Evolutionary conservation across 805 yeast genomes (phyloP), one percentile per base, ranked within the genome.

Genomic region (Suhomyces emberorum): DNA sequence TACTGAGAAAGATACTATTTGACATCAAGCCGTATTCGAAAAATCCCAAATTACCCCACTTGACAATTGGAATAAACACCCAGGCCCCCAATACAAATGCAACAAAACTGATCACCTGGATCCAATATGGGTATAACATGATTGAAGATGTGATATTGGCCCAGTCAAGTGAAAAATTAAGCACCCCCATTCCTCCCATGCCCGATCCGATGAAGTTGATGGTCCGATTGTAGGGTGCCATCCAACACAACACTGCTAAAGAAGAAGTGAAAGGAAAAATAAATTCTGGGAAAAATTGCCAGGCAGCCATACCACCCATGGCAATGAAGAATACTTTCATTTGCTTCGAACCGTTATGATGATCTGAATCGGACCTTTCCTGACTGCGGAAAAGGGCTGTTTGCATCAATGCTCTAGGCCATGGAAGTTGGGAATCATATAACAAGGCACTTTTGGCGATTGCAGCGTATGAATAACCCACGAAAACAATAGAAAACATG

Each of bases 381-480:
- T 60, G 65, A 0, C 65, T 52, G 30, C 60, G 64, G 39, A 70
- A 60, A 21, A 71, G 49, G 1, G 73, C 61, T 0, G 77, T 69
- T 41, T 74, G 78, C 79, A 74, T 74, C 36, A 73, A 55, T 1
- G 77, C 70, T 41, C 69, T 68, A 4, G 60, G 61, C 78, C 78
- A 74, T 7, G 66, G 54, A 40, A 71, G 70, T 32, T 70, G 69
- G 0, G 75, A 72, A 41, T 74, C 77, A 43, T 70, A 70, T 5
- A 73, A 49, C 15, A 74, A 65, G 27, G 68, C 55, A 26, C 58
- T 52, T 37, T 70, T 63, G 3, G 77, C 77, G 15, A 74, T 66
- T 1, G 76, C 76, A 9, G 76, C 77, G 47, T 69, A 72, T 2
- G 79, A 70, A 47, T 73, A 74, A 0, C 79, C 79, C 1, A 69